These are phyloP conservation scores for Asterella californica DNA, from an alignment of 225 moss, liverwort and hornwort genomes.

Conservation along the genomic window DNA sequence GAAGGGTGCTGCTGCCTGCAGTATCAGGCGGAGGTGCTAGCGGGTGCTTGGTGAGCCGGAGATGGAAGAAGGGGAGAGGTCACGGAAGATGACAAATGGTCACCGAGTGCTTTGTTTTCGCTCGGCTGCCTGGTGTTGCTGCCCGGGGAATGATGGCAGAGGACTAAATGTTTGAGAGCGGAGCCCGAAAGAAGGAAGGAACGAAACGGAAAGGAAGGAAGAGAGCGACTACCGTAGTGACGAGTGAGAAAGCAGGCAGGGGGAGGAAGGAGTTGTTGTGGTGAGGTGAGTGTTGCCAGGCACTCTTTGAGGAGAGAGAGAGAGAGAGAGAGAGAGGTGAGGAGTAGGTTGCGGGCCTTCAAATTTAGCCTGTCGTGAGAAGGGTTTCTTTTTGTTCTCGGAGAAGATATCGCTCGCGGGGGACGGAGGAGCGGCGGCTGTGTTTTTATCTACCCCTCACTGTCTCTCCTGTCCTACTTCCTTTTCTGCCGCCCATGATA, in stretches of 20 bases:
- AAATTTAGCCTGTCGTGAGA: neutral
- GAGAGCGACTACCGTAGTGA: neutral
- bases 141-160: conserved; percentile 15
- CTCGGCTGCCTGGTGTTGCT: conserved; percentile 22
- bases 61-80: neutral
- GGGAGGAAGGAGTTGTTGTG: neutral
- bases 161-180: conserved; percentile 19
- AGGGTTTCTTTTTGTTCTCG: neutral
- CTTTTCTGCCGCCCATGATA: conserved; percentile 34
- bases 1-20: neutral
- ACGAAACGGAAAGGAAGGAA: neutral
- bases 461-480: conserved; percentile 20
- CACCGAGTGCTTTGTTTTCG: neutral
- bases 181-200: conserved; percentile 7
- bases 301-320: neutral
- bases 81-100: neutral
- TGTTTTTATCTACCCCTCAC: neutral
- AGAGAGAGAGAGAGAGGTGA: neutral
- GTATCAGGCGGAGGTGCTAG: neutral
- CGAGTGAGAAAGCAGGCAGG: neutral
- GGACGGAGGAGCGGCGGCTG: conserved; percentile 10
- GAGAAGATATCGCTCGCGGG: neutral
- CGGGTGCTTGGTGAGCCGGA: neutral
- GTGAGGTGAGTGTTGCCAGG: conserved; percentile 1
- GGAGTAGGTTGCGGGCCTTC: neutral